Evolutionary conservation across 345 rosid genomes (phyloP).

Genomic region (Balakata baccata): DNA sequence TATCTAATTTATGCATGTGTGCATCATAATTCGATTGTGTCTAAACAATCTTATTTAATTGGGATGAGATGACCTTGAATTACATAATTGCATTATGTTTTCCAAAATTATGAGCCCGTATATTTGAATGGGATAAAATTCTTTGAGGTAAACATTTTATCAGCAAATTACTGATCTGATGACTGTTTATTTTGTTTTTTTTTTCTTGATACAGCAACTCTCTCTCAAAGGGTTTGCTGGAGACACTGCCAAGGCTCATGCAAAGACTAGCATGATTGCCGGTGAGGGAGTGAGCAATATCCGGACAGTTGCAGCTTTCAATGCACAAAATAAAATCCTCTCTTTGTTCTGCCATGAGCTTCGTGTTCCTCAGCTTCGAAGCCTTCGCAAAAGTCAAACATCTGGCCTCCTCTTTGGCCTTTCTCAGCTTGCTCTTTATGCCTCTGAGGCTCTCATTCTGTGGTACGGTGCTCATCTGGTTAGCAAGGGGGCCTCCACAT

Average conservation of each 20-base stretch:
- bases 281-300: slow-evolving; percentile 99
- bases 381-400: slow-evolving; percentile 75
- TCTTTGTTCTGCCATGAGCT: slow-evolving; percentile 81
- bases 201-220: slow-evolving; percentile 63
- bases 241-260: slow-evolving; percentile 98
- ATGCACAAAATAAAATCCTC: slow-evolving; percentile 84
- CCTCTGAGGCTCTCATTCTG: slow-evolving; percentile 92
- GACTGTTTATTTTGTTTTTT: slow-evolving; percentile 17
- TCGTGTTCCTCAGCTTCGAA: slow-evolving; percentile 67
- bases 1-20: too few species aligned
- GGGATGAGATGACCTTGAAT: too few species aligned
- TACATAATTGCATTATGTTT: too few species aligned
- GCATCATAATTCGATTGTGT: too few species aligned
- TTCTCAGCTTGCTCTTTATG: slow-evolving; percentile 90
- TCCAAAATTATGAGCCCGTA: too few species aligned
- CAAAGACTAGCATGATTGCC: slow-evolving; percentile 99
- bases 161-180: neutral
- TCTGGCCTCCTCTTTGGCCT: slow-evolving; percentile 93
- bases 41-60: too few species aligned
- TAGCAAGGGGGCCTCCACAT: slow-evolving; percentile 75
- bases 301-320: slow-evolving; percentile 96
- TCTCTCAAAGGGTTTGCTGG: slow-evolving; percentile 99
- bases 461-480: slow-evolving; percentile 98
- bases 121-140: neutral
- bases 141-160: neutral